Base-by-base conservation (phyloP, 2,329 filamentous ascomycete genomes). In the Blastomyces silverae region DNA sequence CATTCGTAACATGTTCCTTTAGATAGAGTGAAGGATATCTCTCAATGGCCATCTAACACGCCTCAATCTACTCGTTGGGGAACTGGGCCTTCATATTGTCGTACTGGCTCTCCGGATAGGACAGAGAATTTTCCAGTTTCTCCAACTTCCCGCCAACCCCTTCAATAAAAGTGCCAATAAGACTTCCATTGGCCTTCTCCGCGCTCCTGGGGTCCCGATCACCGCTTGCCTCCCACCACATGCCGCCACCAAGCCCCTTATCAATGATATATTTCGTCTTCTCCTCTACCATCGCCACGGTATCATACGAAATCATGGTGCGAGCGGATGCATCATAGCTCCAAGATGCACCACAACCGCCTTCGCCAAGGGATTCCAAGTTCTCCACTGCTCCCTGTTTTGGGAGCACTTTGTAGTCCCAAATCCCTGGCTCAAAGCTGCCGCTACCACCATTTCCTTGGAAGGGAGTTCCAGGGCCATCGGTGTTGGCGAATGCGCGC, bases 181-280 rank as follows among this genome's bases (percentile, higher is more conserved):
- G 73, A 69, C 89, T 93, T 0, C 82, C 79, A 37, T 77, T 73
- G 7, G 69, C 69, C 59, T 73, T 71, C 58, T 72, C 71, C 6
- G 73, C 76, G 28, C 66, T 65, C 52, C 76, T 78, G 0, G 86
- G 87, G 8, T 80, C 77, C 72, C 87, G 87, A 74, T 97, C 93
- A 3, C 86, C 88, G 71, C 89, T 93, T 71, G 86, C 90, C 80
- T 97, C 92, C 90, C 90, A 94, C 91, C 92, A 97, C 92, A 97
- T 97, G 25, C 84, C 90, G n/a, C 92, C 92, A 15, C 92, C 92
- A 0, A 97, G 82, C 0, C 83, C 79, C 31, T 83, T 79, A 22
- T 84, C 73, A 71, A 81, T 84, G 72, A 96, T 84, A 73, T 86
- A 96, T 15, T 84, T 78, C 2, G 87, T 85, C 81, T 97, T 97